Percentiles rank a stretch among this genome's conserved stretches.
These are phyloP conservation scores for Fusarium anguioides DNA, from an alignment of 2,329 filamentous ascomycete species.

Conservation along the genomic window DNA sequence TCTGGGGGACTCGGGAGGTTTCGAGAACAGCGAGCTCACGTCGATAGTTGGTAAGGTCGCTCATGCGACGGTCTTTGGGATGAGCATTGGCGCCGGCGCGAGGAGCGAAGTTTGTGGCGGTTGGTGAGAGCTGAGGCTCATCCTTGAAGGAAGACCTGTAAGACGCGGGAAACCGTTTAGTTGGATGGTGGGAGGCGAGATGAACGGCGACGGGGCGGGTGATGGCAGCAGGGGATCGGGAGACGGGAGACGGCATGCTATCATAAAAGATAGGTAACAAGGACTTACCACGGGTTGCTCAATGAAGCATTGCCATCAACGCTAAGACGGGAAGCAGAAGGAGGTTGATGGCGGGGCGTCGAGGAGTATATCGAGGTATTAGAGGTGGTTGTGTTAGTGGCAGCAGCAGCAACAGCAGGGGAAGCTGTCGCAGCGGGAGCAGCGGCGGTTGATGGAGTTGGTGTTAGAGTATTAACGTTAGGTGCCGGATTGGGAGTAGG, in stretches of 20 bases:
- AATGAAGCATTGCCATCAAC: constrained; percentile 42
- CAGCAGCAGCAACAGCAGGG: constrained; percentile 14
- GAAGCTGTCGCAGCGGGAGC: constrained; percentile 35
- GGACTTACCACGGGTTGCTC: constrained; percentile 45
- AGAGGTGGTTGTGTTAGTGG: no score
- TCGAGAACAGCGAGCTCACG: constrained; percentile 78
- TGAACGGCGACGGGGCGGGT: constrained; percentile 32
- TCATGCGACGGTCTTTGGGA: constrained; percentile 65
- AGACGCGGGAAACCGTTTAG: constrained; percentile 38
- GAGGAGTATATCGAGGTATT: constrained; percentile 24
- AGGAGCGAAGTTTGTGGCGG: constrained; percentile 57
- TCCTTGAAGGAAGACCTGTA: constrained; percentile 49
- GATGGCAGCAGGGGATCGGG: constrained; percentile 27
- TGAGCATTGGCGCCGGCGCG: constrained; percentile 56
- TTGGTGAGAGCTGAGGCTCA: constrained; percentile 62
- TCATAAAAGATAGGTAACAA: neutral
- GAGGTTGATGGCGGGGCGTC: constrained; percentile 35
- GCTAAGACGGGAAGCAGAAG: constrained; percentile 33
- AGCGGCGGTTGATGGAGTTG: constrained; percentile 33
- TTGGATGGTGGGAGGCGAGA: constrained; percentile 25
- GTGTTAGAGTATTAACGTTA: constrained; percentile 26
- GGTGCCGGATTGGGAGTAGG: constrained; percentile 41
- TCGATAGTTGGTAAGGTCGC: constrained; percentile 75
- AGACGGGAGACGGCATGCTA: constrained; percentile 31
- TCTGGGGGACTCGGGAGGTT: constrained; percentile 68